These are phyloP conservation scores for Entophlyctis helioformis DNA, from an alignment of 192 early-diverging fungal species.

Conservation along the genomic window DNA sequence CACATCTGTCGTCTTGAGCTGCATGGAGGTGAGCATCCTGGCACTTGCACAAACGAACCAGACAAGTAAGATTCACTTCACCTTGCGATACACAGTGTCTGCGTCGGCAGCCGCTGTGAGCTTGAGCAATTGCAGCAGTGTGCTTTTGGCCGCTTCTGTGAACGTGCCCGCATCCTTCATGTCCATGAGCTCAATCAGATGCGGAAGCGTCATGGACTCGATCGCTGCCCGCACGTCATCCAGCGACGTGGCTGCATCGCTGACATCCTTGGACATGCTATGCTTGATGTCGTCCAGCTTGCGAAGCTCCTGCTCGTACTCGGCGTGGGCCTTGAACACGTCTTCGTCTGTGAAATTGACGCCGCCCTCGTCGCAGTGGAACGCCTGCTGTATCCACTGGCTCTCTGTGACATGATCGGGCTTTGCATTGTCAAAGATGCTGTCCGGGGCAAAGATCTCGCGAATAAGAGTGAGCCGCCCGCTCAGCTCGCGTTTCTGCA, in stretches of 20 bases:
- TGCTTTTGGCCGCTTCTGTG: neutral
- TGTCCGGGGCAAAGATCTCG: slow-evolving; percentile 5
- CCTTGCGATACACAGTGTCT: too few relatives aligned
- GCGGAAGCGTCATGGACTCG: neutral
- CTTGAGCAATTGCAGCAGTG: neutral
- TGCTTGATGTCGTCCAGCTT: neutral
- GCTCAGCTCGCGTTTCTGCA: slow-evolving; percentile 4
- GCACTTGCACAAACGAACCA: too few relatives aligned
- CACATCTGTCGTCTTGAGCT: neutral
- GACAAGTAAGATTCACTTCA: too few relatives aligned
- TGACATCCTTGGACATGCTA: neutral
- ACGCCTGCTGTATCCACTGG: slow-evolving; percentile 15
- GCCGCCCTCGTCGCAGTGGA: slow-evolving; percentile 6
- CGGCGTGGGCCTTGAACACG: slow-evolving; percentile 1
- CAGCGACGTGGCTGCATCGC: neutral
- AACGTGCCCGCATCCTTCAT: neutral
- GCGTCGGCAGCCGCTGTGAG: too few relatives aligned
- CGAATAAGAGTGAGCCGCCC: neutral
- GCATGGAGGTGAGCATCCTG: too few relatives aligned
- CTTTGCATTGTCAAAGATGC: slow-evolving; percentile 2
- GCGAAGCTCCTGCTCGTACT: slow-evolving; percentile 1
- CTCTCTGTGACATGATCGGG: slow-evolving; percentile 7
- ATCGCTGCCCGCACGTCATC: neutral
- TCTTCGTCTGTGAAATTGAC: slow-evolving; percentile 2
- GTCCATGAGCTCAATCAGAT: neutral